These are phyloP conservation scores for Wickerhamomyces rabaulensis DNA, from an alignment of 805 yeast genomes.

Conservation along the genomic window DNA sequence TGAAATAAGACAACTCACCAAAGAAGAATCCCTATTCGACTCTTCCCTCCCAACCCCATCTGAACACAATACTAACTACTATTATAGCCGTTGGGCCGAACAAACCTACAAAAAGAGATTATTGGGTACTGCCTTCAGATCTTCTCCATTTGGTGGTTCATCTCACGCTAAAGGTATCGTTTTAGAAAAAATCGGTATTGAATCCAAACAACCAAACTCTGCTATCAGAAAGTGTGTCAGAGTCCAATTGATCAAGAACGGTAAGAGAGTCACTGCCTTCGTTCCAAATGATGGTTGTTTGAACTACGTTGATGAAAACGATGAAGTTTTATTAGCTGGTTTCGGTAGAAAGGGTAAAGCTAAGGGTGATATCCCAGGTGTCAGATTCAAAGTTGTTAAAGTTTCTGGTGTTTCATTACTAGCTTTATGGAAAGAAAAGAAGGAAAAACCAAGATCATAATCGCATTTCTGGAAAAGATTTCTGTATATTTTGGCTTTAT, in stretches of 20 bases:
- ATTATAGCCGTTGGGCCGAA: constrained; percentile 96
- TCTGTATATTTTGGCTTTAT: constrained; percentile 20
- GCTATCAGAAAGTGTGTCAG: constrained; percentile 99
- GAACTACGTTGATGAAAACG: constrained; percentile 99
- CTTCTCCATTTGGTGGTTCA: constrained; percentile 99
- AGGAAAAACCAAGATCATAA: constrained; percentile 99
- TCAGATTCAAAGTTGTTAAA: constrained; percentile 99
- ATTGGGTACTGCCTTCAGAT: constrained; percentile 99
- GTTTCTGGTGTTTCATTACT: constrained; percentile 99
- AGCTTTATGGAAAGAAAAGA: constrained; percentile 99
- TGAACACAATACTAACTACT: constrained; percentile 1
- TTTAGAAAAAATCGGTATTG: constrained; percentile 98
- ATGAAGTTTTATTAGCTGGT: constrained; percentile 99
- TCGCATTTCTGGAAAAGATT: constrained; percentile 14
- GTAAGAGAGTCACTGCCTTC: constrained; percentile 99
- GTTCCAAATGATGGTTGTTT: constrained; percentile 99
- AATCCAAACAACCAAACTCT: constrained; percentile 99
- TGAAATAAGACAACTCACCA: no score
- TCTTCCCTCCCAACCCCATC: not conserved
- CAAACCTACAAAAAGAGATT: constrained; percentile 96
- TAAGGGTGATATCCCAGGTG: constrained; percentile 99
- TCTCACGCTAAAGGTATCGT: constrained; percentile 99
- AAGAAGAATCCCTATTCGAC: not conserved
- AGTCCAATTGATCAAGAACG: constrained; percentile 99
- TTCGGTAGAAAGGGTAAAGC: constrained; percentile 99